phyloP scores from a whole-genome alignment of 768 basidiomycete genomes.

The Mrakia frigida region DNA sequence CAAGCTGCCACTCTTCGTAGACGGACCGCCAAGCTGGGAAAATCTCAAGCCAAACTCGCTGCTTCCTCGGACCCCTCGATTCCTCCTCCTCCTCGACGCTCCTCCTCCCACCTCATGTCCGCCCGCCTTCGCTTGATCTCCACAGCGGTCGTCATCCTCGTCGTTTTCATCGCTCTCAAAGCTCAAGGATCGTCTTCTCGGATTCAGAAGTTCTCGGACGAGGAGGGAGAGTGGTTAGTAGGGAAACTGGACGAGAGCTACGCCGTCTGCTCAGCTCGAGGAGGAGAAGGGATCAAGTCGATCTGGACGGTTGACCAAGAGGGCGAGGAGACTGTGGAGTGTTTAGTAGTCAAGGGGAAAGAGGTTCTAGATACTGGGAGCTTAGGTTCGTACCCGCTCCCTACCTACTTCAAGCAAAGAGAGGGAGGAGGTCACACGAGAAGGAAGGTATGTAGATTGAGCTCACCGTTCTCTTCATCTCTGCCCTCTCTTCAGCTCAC shows the following conservation, averaged over 20 bases:
- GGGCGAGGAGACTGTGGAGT: constrained; percentile 15
- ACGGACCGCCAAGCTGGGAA: not conserved
- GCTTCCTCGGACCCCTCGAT: not conserved
- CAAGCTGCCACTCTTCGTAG: constrained; percentile 20
- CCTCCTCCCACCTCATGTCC: constrained; percentile 3
- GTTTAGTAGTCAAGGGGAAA: constrained; percentile 28
- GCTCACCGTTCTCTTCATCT: not conserved
- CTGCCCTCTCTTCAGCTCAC: not conserved
- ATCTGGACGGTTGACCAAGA: constrained; percentile 14
- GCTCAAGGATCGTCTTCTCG: not conserved
- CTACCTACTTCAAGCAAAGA: not conserved
- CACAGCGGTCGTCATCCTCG: constrained; percentile 24
- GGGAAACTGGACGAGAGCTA: constrained; percentile 9
- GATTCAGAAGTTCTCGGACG: not conserved
- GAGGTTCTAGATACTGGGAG: constrained; percentile 7
- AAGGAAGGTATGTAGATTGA: not conserved
- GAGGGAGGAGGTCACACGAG: not conserved
- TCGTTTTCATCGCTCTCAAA: constrained; percentile 2
- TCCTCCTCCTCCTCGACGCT: constrained; percentile 7
- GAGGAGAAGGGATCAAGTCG: not conserved
- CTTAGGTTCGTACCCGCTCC: not conserved
- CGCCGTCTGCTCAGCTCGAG: constrained; percentile 7
- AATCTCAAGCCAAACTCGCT: not conserved
- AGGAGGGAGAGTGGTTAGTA: constrained; percentile 22
- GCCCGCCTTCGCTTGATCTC: constrained; percentile 30